Base-by-base conservation (phyloP, 208 protist genomes). In the Blastocrithidia nonstop region DNA sequence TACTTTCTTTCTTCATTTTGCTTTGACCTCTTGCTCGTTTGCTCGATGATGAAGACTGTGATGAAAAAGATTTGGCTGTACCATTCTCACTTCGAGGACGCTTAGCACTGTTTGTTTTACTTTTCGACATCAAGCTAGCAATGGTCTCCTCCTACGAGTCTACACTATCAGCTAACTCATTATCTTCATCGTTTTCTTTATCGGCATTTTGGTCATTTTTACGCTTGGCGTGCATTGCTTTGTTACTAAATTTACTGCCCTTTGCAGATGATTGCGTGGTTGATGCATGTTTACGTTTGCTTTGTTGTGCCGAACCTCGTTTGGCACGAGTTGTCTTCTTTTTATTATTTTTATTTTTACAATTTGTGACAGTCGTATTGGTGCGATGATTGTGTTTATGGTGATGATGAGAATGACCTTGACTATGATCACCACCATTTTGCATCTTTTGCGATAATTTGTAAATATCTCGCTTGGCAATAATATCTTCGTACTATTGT, bases 401-500 rank as follows among this genome's bases (percentile, higher is more conserved):
- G 21, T 44, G 22, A 23, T 46, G 13, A 19, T 28, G 8, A 11
- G 32, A 6, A 5, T 42, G 22, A 5, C 7, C 20, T 61, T 37
- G 9, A 19, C 19, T 25, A 15, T 29, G 26, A 4, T n/a, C 13
- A 26, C 33, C 32, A 56, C 54, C 11, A 29, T 50, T 16, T 11
- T 62, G n/a, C n/a, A n/a, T n/a, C n/a, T n/a, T n/a, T n/a, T n/a
- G n/a, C 29, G 29, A 15, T n/a, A n/a, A 11, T n/a, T 35, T 35
- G 29, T n/a, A 11, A n/a, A 61, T 51, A 3, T 45, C 40, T 16
- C 83, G 71, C 51, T 88, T 81, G 35, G 73, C 66, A 17, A 88
- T 63, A 16, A 90, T 45, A 38, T 87, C 69, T 37, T 73, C 57
- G 52, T 87, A 86, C 63, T 92, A 72, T 56, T 88, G 70, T 35